Evolutionary conservation across 2,329 filamentous ascomycete genomes (phyloP), one percentile per base, ranked within the genome.

Genomic region (Drechmeria coniospora): DNA sequence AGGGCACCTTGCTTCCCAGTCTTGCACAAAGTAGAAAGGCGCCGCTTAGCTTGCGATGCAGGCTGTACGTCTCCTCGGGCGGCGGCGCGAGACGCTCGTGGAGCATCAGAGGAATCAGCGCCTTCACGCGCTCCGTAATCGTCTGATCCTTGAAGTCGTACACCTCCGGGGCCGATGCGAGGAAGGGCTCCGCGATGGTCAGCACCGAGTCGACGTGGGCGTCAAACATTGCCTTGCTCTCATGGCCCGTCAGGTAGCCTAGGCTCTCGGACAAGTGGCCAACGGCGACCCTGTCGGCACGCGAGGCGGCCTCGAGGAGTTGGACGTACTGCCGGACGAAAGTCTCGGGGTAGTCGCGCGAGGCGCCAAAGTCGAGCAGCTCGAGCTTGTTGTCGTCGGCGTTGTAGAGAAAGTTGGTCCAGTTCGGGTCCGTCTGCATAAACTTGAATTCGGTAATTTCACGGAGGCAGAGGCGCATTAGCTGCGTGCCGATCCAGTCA

Each of bases 381-480:
- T 93, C 86, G 10, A 98, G 74, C 45, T 74, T 79, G 42, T 73
- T 60, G 4, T 65, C 72, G 13, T 59, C 42, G 1, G 73, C 60
- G 43, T 95, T 90, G 63, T 83, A 98, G 13, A 95, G 65, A 53
- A 98, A 98, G 54, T 98, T 98, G 19, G 87, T 95, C 90, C 90
- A 98, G 61, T 98, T 98, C 22, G 90, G 90, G 48, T 98, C 90
- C 5, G 90, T 98, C 57, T 98, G 90, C 90, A 98, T 98, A 59
- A 92, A 95, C 34, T 67, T 75, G 68, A 94, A 95, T 53, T 93
- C 83, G 37, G 77, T 77, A 41, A 95, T 87, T 56, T 95, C 90
- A 32, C 86, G 77, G 21, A 95, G 67, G 48, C 84, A 95, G 8
- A 98, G 74, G 4, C 84, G 79, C 28, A 95, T 68, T 38, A 95